Evolutionary conservation across 306 rosid species (phyloP).

Genomic region (Fragaria nilgerrensis): DNA sequence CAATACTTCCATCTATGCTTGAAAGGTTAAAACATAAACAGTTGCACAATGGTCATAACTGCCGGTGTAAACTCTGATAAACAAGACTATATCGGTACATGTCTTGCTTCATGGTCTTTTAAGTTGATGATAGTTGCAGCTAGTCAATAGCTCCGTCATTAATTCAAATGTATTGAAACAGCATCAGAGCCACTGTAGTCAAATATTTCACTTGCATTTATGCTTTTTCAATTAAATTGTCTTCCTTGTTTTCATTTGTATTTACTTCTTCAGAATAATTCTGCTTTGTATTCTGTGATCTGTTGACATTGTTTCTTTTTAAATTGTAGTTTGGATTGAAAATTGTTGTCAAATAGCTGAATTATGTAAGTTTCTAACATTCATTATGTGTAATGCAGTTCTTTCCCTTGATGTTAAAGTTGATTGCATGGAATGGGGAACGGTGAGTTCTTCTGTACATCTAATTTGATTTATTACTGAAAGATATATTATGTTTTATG

Average conservation of each 20-base stretch:
- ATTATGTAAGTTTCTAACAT: conserved; percentile 24
- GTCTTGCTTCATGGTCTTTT: conserved; percentile 3
- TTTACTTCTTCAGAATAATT: not conserved
- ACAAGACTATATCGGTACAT: not conserved
- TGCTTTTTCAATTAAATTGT: not conserved
- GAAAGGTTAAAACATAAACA: not conserved
- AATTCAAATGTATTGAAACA: not conserved
- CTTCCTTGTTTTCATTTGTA: not conserved
- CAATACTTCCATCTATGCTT: not conserved
- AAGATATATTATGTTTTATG: not conserved
- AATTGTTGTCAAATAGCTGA: not conserved
- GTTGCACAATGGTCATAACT: not conserved
- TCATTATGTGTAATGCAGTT: conserved; percentile 56
- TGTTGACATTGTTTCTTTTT: not conserved
- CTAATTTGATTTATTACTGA: conserved; percentile 18
- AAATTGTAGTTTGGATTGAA: not conserved
- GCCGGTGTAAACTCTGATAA: not conserved
- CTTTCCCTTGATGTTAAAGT: conserved; percentile 87
- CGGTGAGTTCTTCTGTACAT: conserved; percentile 44
- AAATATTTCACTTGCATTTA: not conserved
- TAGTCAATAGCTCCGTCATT: not conserved
- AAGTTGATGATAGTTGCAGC: not conserved
- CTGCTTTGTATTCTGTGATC: not conserved
- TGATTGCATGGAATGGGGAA: conserved; percentile 92
- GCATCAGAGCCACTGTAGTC: not conserved